Evolutionary conservation across 208 protist genomes (phyloP).

Genomic region (Trypanosoma cruzi): DNA sequence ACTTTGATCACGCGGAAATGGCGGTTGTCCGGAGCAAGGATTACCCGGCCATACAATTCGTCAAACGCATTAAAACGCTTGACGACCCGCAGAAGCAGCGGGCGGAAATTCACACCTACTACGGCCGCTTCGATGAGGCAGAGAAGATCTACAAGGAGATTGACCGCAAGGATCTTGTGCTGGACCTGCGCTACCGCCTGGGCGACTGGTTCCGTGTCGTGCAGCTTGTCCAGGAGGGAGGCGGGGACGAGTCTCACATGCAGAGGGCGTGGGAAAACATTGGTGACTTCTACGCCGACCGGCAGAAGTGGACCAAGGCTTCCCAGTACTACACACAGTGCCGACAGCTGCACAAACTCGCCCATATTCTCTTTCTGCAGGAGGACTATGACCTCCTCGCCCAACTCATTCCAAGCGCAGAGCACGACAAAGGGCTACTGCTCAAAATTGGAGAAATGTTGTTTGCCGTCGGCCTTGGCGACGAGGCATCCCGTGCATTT

Average conservation of each 20-base stretch:
- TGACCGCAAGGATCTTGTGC: constrained; percentile 95
- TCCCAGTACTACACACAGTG: constrained; percentile 95
- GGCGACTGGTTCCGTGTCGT: constrained; percentile 97
- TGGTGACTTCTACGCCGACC: constrained; percentile 95
- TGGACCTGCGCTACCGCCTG: constrained; percentile 91
- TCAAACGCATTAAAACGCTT: constrained; percentile 92
- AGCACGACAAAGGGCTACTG: constrained; percentile 92
- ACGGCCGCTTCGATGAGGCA: constrained; percentile 95
- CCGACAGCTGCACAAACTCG: constrained; percentile 88
- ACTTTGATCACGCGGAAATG: constrained; percentile 92
- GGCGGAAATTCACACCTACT: constrained; percentile 97
- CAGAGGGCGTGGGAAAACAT: constrained; percentile 92
- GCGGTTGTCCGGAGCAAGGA: constrained; percentile 95
- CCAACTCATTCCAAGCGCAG: constrained; percentile 84
- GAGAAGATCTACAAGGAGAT: constrained; percentile 96
- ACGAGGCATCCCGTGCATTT: constrained; percentile 90
- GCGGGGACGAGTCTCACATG: constrained; percentile 93
- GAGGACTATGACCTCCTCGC: constrained; percentile 94
- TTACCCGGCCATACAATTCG: constrained; percentile 97
- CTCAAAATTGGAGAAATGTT: constrained; percentile 90
- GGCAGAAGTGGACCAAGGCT: constrained; percentile 95
- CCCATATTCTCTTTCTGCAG: constrained; percentile 89
- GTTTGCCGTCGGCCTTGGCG: constrained; percentile 89
- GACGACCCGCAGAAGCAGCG: constrained; percentile 95
- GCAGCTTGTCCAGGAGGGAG: constrained; percentile 91